phyloP scores from a whole-genome alignment of 2,329 filamentous ascomycete genomes.

The Neofusicoccum sp. region DNA sequence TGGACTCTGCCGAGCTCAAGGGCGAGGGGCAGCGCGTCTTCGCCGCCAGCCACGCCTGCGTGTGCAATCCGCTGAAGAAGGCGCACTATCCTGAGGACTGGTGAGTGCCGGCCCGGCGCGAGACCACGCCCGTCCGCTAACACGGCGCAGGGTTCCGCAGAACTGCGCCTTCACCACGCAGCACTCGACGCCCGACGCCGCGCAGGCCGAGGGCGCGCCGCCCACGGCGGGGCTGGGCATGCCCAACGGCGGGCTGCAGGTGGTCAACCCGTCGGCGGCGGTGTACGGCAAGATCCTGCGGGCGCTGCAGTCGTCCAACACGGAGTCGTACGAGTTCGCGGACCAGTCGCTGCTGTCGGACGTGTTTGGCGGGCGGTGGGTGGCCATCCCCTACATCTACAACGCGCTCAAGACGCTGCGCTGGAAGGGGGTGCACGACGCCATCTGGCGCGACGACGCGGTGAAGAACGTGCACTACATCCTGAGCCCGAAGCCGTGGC shows the following conservation, averaged over 20 bases:
- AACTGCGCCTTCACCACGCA: conserved; percentile 66
- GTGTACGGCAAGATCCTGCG: conserved; percentile 56
- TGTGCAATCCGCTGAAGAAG: conserved; percentile 81
- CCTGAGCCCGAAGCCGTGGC: conserved; percentile 65
- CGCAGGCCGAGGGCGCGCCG: conserved; percentile 56
- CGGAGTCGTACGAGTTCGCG: conserved; percentile 59
- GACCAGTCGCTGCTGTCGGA: conserved; percentile 63
- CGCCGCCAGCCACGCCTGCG: conserved; percentile 80
- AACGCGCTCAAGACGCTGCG: conserved; percentile 64
- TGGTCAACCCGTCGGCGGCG: conserved; percentile 59
- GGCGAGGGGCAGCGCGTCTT: conserved; percentile 69
- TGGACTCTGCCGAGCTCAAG: conserved; percentile 60
- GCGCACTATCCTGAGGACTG: conserved; percentile 77
- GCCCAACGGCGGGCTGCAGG: conserved; percentile 63
- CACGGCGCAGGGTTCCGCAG: conserved; percentile 48
- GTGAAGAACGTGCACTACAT: conserved; percentile 68
- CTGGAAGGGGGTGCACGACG: conserved; percentile 57
- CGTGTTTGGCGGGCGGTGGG: conserved; percentile 60
- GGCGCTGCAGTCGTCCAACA: conserved; percentile 49
- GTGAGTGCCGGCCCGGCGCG: conserved; percentile 38
- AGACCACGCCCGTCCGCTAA: not conserved
- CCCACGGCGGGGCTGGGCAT: conserved; percentile 57
- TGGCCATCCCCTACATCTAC: conserved; percentile 62
- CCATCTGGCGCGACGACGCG: conserved; percentile 62
- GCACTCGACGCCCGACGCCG: conserved; percentile 52